Percentiles rank a stretch among this genome's conserved stretches.
Evolutionary conservation across 257 asterid genomes (phyloP).

Genomic region (Striga asiatica): DNA sequence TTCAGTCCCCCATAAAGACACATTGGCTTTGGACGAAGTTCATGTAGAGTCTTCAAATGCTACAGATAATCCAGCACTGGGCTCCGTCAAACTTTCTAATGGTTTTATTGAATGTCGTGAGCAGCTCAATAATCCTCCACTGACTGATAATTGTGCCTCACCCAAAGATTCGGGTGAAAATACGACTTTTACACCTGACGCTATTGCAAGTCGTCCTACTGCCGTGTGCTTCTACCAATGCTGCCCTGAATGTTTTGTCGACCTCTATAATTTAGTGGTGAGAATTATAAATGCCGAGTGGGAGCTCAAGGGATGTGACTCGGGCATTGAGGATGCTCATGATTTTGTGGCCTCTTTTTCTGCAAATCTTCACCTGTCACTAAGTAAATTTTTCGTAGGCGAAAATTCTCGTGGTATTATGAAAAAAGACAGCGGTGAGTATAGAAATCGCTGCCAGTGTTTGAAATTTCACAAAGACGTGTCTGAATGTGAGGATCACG

Average conservation of each 20-base stretch:
- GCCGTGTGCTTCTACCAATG: constrained; percentile 47
- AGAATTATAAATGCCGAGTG: constrained; percentile 29
- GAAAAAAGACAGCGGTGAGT: constrained; percentile 9
- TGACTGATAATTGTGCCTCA: too few species aligned
- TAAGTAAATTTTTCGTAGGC: constrained; percentile 29
- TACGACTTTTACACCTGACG: constrained; percentile 13
- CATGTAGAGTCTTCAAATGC: constrained; percentile 13
- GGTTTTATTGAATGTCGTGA: constrained; percentile 26
- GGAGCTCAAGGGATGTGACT: constrained; percentile 27
- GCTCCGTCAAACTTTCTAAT: constrained; percentile 30
- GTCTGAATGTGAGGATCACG: constrained; percentile 15
- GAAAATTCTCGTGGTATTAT: constrained; percentile 14
- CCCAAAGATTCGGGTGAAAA: constrained; percentile 18
- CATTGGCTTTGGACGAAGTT: constrained; percentile 23
- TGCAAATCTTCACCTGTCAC: constrained; percentile 48
- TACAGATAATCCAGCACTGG: constrained; percentile 18
- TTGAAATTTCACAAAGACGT: constrained; percentile 8
- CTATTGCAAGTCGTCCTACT: constrained; percentile 11
- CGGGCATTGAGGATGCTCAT: constrained; percentile 51
- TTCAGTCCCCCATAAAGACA: constrained; percentile 13
- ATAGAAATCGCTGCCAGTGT: constrained; percentile 15
- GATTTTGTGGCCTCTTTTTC: constrained; percentile 68
- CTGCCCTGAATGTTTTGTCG: constrained; percentile 53
- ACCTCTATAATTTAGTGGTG: constrained; percentile 38
- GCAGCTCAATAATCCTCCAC: too few species aligned